Base-by-base conservation (phyloP, 208 protist species). In the Leishmania gerbilli region DNA sequence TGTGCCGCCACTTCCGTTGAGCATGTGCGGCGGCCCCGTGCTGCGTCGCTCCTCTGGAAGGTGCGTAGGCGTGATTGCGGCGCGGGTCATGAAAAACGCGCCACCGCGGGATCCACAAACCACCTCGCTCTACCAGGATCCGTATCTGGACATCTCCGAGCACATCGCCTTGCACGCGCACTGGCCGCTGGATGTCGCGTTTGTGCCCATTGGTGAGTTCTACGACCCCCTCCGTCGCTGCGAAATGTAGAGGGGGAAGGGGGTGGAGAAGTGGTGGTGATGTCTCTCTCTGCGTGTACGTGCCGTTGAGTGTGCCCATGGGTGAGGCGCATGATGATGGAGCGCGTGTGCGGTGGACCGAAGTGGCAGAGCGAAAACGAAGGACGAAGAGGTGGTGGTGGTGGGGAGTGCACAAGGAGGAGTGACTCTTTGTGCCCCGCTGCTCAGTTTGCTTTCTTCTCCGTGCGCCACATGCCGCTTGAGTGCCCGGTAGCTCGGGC, bases 21-120 rank as follows among this genome's bases (percentile, higher is more conserved):
- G 93, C 77, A 95, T 97, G 89, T 96, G 92, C 64, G 95, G 95
- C 21, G 95, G 93, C 6, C 92, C 95, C n/a, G 95, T 97, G 8
- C 69, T 97, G 55, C 88, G 95, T n/a, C 91, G 88, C 68, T 88
- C 87, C 56, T 89, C 80, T 37, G 93, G 95, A 34, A 93, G 91
- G 80, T 94, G 90, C 67, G 95, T 97, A n/a, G 95, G 95, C n/a
- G 93, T 96, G 51, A 85, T 94, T 47, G 95, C 91, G 15, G 95
- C 95, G n/a, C 87, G 87, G 40, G 89, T 93, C 1, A 79, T 93
- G 84, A 89, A 86, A 75, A 90, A 77, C 62, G 88, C 90, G 1
- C 91, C 91, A 17, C 92, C 92, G 1, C 85, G 86, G 19, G 89
- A 95, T 77, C 79, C 86, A 49, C 68, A 87, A 21, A 68, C 86